Evolutionary conservation across 768 basidiomycete genomes (phyloP).

Genomic region (Dentipellis fragilis): DNA sequence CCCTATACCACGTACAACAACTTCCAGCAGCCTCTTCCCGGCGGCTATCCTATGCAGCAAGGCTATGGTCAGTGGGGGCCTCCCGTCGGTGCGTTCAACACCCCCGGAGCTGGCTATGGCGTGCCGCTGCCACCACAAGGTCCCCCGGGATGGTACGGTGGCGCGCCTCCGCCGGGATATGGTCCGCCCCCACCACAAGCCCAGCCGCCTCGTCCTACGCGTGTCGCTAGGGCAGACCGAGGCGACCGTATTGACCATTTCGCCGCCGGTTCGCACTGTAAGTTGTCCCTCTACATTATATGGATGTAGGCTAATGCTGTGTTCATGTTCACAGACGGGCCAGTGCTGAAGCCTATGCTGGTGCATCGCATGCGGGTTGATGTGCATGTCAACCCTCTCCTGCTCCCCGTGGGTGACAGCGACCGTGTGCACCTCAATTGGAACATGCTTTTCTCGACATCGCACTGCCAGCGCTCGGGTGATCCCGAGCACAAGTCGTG

Average conservation of each 20-base stretch:
- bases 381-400: conserved; percentile 51
- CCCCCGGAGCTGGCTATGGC: conserved; percentile 15
- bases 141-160: conserved; percentile 4
- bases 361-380: conserved; percentile 36
- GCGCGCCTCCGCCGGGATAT: conserved; percentile 1
- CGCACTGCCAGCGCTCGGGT: conserved; percentile 50
- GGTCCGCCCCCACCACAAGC: conserved; percentile 8
- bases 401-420: conserved; percentile 33
- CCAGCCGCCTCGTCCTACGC: conserved; percentile 17
- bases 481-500: conserved; percentile 54
- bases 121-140: conserved; percentile 1
- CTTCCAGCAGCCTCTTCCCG: neutral
- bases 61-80: neutral
- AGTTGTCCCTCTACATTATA: conserved; percentile 12
- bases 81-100: conserved; percentile 6
- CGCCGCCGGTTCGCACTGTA: conserved; percentile 33
- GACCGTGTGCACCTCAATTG: conserved; percentile 49
- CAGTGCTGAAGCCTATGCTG: conserved; percentile 57
- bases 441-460: conserved; percentile 65
- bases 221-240: conserved; percentile 20
- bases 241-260: conserved; percentile 26
- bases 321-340: conserved; percentile 41
- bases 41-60: neutral
- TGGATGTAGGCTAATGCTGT: neutral
- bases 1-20: neutral